Evolutionary conservation across 148 eudicot species (phyloP), one percentile per base, ranked within the genome.

Genomic region (Arctostaphylos glauca): DNA sequence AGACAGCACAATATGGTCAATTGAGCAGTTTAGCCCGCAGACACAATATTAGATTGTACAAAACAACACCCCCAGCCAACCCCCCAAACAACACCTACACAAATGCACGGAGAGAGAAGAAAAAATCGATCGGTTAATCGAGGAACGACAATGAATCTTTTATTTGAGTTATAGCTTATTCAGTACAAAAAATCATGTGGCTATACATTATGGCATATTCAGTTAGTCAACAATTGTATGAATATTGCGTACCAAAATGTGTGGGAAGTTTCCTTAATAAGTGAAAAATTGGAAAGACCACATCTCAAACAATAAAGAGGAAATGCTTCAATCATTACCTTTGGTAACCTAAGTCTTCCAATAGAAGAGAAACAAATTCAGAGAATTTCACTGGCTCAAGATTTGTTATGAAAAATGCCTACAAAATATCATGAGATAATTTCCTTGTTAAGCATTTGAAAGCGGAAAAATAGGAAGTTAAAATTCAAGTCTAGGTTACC

Each of bases 381-480:
- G 94, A 90, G 79, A 92, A 94, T 84, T 88, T 86, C 89, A 87
- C 79, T 75, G 99, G 95, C 88, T 93, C 97, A 76, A 90, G 82
- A 87, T 96, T 92, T 53, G 95, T 91, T 78, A 96, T 92, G 82
- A 94, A 94, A 82, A 94, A 96, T 55, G 88, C 98, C 99, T 96
- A 84, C 84, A 89, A 79, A 83, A 73, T 4, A 16, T 64, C 72
- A 77, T 0, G 83, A 41, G 55, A 23, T 19, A 82, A 70, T n/a
- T 76, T 12, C 31, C 53, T 80, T 49, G 58, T 68, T 55, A 81
- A 74, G 23, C n/a, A 88, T 38, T 46, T 55, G 6, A 78, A 78
- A 55, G 59, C 2, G 46, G 66, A 44, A 31, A 47, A 77, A 41
- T 44, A 9, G 3, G 19, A 0, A 64, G 67, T 82, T 38, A 68